These are phyloP conservation scores for Primulina huaijiensis DNA, from an alignment of 257 asterid genomes.

Conservation along the genomic window DNA sequence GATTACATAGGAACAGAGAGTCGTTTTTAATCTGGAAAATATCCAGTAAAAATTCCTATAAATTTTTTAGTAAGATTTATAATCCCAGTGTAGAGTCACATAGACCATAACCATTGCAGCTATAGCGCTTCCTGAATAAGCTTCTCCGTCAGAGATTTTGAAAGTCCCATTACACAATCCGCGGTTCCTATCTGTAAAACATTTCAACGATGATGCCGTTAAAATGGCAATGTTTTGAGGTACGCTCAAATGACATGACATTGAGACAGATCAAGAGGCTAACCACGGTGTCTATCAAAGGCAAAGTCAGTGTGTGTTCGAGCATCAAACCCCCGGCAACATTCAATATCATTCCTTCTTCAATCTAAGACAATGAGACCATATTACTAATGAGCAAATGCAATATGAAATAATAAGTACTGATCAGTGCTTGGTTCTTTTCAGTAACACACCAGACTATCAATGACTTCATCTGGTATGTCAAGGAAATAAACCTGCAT, in stretches of 20 bases:
- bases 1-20: background rate
- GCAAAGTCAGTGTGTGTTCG: slow-evolving; percentile 79
- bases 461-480: slow-evolving; percentile 73
- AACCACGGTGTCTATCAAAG: slow-evolving; percentile 79
- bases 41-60: background rate
- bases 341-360: slow-evolving; percentile 63
- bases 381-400: slow-evolving; percentile 19
- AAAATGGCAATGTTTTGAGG: background rate
- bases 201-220: background rate
- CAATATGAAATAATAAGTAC: slow-evolving; percentile 15
- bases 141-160: slow-evolving; percentile 63
- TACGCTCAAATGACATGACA: background rate
- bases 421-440: no score
- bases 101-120: slow-evolving; percentile 15
- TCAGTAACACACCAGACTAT: slow-evolving; percentile 58
- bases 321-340: slow-evolving; percentile 97
- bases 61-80: background rate
- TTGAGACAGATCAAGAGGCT: slow-evolving; percentile 26
- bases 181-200: slow-evolving; percentile 63
- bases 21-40: background rate
- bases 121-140: slow-evolving; percentile 61
- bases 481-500: slow-evolving; percentile 82
- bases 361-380: slow-evolving; percentile 44
- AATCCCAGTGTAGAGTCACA: background rate
- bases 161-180: slow-evolving; percentile 87